Evolutionary conservation across 2,329 filamentous ascomycete genomes (phyloP), one percentile per base, ranked within the genome.

Genomic region (Diaporthe sp.): DNA sequence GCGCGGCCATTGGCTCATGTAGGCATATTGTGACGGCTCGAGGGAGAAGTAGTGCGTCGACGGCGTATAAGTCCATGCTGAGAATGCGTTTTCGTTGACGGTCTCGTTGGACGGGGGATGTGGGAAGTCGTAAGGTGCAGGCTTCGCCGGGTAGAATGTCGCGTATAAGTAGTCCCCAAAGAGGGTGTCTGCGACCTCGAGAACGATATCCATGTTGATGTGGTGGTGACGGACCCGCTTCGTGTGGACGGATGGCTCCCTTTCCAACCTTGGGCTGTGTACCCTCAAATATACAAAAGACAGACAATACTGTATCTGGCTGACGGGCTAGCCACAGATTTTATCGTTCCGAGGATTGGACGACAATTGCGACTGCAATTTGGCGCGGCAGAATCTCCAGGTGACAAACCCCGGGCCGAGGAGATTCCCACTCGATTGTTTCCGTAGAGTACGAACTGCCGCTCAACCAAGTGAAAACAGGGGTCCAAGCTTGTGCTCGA

Each of bases 101-200:
- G 93, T 92, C 79, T 87, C 83, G 76, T 91, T 91, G 79, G 88
- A 85, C 75, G 85, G 85, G 75, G 84, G 85, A 79, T 88, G 84
- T 68, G 89, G 82, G 77, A 87, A 86, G 82, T 90, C 88, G 81
- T 89, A 89, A 25, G 87, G 88, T 39, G 87, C 86, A 17, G 87
- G 85, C 42, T 85, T 87, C 61, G 87, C 86, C 10, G 96, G 95
- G n/a, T 94, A 87, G 8, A 94, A 79, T 49, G 86, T 88, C 68
- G 95, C 93, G 83, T 97, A 98, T 75, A 94, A 80, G 79, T 93
- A 91, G 86, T 98, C 96, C 84, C 94, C 93, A 78, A 96, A 81
- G 81, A 93, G 95, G 80, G 93, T 94, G 86, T 98, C 96, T 85
- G 91, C 90, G 76, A 96, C 80, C 85, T 98, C 96, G 79, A 98